These are phyloP conservation scores for Zygosaccharomyces gambellarensis DNA, from an alignment of 805 yeast species.

Conservation along the genomic window DNA sequence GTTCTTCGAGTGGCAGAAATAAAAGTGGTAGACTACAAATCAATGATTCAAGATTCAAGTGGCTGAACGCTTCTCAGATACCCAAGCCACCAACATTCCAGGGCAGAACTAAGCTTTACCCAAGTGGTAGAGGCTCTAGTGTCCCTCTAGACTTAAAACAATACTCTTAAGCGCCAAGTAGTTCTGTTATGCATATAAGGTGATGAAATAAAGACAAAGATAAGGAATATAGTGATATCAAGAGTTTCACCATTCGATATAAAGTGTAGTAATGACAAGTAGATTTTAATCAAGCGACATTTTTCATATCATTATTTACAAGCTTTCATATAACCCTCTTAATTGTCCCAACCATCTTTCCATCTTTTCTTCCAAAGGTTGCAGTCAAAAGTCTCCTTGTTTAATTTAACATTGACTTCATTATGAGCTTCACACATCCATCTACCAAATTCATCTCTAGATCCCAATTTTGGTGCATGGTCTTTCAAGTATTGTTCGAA, in stretches of 20 bases:
- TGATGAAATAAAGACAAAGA: not conserved
- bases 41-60: conserved; percentile 67
- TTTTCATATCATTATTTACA: conserved; percentile 2
- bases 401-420: conserved; percentile 79
- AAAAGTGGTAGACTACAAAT: conserved; percentile 41
- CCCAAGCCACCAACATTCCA: conserved; percentile 86
- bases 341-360: conserved; percentile 83
- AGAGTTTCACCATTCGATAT: not conserved
- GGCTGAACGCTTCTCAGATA: conserved; percentile 59
- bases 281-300: not conserved
- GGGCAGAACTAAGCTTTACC: conserved; percentile 72
- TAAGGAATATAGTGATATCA: not conserved
- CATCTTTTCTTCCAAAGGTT: conserved; percentile 88
- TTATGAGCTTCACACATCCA: conserved; percentile 98
- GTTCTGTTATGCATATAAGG: not conserved
- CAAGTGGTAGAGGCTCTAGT: conserved; percentile 92
- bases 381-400: conserved; percentile 84
- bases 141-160: conserved; percentile 69
- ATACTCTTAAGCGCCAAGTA: conserved; percentile 18
- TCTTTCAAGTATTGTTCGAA: conserved; percentile 57
- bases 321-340: not conserved
- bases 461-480: conserved; percentile 51
- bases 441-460: conserved; percentile 73
- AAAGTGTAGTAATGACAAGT: not conserved
- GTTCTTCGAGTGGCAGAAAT: conserved; percentile 26